A percentile compares a stretch with the other conserved stretches of the same genome.
Conservation (phyloP, 306 rosid species). For the Gynostemma pentaphyllum region DNA sequence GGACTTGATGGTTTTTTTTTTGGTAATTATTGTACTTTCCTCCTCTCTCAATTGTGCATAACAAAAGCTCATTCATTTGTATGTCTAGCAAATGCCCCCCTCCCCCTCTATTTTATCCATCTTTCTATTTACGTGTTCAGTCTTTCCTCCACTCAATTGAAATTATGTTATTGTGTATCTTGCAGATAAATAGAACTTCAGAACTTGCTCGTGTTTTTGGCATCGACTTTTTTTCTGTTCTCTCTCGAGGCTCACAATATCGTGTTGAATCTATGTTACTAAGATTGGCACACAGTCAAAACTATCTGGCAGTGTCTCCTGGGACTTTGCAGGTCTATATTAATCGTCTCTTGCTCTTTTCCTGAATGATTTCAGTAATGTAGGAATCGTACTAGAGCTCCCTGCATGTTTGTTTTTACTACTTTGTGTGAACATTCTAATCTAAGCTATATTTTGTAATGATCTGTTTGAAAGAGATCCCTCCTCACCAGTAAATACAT, state of each 20-base stretch:
- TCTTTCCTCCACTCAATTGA: conserved; percentile 2
- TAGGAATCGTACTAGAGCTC: background rate
- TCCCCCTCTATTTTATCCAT: background rate
- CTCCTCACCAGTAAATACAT: too few species aligned
- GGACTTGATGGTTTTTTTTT: background rate
- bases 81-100: background rate
- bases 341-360: conserved; percentile 8
- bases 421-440: background rate
- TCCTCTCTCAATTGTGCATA: background rate
- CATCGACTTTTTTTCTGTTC: conserved; percentile 92
- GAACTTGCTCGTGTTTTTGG: conserved; percentile 99
- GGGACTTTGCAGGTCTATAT: conserved; percentile 70
- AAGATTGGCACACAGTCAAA: conserved; percentile 86
- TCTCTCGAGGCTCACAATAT: conserved; percentile 90
- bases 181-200: conserved; percentile 87
- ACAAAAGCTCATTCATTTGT: background rate
- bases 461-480: background rate
- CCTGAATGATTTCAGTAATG: background rate
- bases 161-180: conserved; percentile 13
- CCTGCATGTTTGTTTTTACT: background rate
- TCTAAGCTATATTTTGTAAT: background rate
- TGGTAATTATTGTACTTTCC: background rate
- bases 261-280: conserved; percentile 94
- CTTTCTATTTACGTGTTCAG: background rate
- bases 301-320: conserved; percentile 83